Base-by-base conservation (phyloP, 257 asterid species). In the Capsicum chinense region DNA sequence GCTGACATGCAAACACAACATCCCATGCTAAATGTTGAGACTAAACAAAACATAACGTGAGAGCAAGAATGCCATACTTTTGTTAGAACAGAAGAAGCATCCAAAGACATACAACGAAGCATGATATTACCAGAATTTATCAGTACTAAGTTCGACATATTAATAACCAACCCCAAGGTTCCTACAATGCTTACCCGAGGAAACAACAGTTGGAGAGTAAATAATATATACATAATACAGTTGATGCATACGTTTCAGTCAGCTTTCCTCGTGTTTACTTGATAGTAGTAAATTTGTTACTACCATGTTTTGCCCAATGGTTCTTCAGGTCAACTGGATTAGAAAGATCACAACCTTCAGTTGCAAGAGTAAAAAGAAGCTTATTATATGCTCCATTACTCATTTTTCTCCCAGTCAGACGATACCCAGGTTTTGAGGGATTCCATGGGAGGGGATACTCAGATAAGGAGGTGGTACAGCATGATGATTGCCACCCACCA, bases 401-500 rank as follows among this genome's bases (percentile, higher is more conserved):
- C 89, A 88, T 89, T 85, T 87, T 89, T 37, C 92, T 86, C 56
- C 90, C 92, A 56, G 85, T 9, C 33, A 81, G 39, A 3, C 90
- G 85, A 63, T 74, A 79, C 13, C 90, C 89, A 26, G 89, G 90
- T 70, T 67, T 89, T 54, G 80, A 88, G 63, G 84, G 82, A 42
- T 84, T 85, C 83, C 83, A 47, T 8, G 92, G 92, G 63, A 89
- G 86, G n/a, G 92, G 89, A 84, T 80, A 89, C 58, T 80, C 83
- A 81, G 90, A 89, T 8, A 87, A 21, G 80, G 87, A 66, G n/a
- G 82, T 78, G 63, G 84, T 89, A 83, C 89, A 89, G 83, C 89
- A 89, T 1, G 85, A 80, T 3, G 92, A 88, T 71, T 89, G 90
- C 92, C 90, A 89, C 48, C 86, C 90, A 67, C 85, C 80, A 7